Percentiles rank a stretch among this genome's conserved stretches.
phyloP scores from a whole-genome alignment of 177 flowering plant genomes.

The Vitis hybrid region DNA sequence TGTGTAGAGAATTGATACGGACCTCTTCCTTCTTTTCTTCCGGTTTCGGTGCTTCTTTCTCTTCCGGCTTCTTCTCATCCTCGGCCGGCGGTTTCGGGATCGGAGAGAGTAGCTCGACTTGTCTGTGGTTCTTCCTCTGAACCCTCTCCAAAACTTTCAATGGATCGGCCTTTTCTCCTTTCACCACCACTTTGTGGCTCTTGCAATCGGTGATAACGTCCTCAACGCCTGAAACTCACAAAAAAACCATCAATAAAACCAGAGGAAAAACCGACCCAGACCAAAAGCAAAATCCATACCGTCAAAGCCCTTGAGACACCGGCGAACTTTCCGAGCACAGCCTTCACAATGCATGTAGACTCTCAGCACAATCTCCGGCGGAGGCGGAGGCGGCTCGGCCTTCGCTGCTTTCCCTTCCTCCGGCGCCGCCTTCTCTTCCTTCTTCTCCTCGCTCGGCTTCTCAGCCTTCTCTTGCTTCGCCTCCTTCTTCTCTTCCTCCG shows the following conservation, averaged over 20 bases:
- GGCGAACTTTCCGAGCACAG: constrained; percentile 41
- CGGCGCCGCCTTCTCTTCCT: constrained; percentile 15
- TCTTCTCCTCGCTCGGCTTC: constrained; percentile 14
- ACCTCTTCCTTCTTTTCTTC: constrained; percentile 83
- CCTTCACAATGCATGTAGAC: constrained; percentile 58
- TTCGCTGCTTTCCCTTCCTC: constrained; percentile 13
- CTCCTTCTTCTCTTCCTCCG: constrained; percentile 22
- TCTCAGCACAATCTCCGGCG: constrained; percentile 35
- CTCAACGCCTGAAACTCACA: constrained; percentile 62
- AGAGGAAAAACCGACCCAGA: not conserved
- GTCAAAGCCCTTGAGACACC: constrained; percentile 39
- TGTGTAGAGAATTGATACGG: not conserved
- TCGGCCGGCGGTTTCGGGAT: constrained; percentile 60
- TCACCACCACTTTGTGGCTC: constrained; percentile 78
- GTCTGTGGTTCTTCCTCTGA: constrained; percentile 75
- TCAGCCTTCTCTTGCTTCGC: constrained; percentile 23
- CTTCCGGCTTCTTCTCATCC: constrained; percentile 45
- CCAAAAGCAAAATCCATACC: constrained; percentile 15
- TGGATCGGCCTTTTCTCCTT: constrained; percentile 91
- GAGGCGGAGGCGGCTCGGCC: constrained; percentile 28
- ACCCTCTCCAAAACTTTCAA: constrained; percentile 71
- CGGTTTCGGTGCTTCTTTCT: constrained; percentile 48
- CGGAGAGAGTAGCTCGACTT: constrained; percentile 85
- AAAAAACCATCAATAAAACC: not conserved
- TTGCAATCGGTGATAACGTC: constrained; percentile 78